Percentiles rank a stretch among this genome's conserved stretches.
Conservation (phyloP, 495 filamentous ascomycete genomes). For the Xylaria nigripes region DNA sequence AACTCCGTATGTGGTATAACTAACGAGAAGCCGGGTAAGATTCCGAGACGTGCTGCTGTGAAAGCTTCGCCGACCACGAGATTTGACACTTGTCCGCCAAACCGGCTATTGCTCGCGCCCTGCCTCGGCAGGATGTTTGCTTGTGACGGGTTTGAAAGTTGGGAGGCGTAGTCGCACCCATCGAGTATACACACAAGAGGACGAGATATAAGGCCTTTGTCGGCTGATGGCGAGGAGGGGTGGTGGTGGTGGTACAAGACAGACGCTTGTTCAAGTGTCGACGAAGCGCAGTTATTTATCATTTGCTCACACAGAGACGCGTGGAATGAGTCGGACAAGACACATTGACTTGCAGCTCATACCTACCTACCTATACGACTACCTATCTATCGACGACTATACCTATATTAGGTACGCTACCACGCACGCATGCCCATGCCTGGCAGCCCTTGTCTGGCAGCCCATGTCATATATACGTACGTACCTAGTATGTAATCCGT, state of each 20-base stretch:
- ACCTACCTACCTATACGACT: no score
- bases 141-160: neutral
- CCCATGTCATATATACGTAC: no score
- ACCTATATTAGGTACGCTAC: no score
- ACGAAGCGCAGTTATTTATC: neutral
- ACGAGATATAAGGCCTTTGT: neutral
- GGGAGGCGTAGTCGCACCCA: neutral
- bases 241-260: neutral
- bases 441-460: no score
- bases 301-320: neutral
- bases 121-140: conserved; percentile 1
- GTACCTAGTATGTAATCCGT: no score
- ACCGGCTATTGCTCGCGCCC: neutral
- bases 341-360: neutral
- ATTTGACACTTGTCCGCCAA: conserved; percentile 8
- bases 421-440: no score
- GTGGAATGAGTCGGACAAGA: neutral
- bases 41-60: neutral
- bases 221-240: neutral
- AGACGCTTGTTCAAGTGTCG: neutral
- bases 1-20: neutral
- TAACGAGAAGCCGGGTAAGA: neutral
- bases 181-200: neutral
- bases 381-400: no score
- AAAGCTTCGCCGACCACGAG: neutral